phyloP scores from a whole-genome alignment of 1,284 basidiomycete species.

The Meira miltonrushii region DNA sequence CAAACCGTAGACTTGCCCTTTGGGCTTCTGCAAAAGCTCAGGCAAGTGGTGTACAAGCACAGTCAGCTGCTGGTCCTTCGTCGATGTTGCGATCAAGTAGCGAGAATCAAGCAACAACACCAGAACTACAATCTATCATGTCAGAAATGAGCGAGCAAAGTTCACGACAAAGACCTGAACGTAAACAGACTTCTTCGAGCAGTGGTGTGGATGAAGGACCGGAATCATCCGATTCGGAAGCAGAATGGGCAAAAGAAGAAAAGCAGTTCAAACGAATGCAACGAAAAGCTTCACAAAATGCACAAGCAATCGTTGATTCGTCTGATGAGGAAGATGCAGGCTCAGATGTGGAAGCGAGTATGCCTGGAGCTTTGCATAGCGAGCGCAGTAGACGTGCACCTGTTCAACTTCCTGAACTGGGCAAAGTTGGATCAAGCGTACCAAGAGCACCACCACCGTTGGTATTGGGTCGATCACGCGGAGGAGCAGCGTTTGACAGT shows the following conservation, averaged over 20 bases:
- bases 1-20: neutral
- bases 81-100: neutral
- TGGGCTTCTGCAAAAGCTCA: neutral
- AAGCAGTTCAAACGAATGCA: constrained; percentile 5
- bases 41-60: no score
- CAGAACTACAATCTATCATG: neutral
- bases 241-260: constrained; percentile 11
- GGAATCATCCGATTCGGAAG: constrained; percentile 7
- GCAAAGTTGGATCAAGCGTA: constrained; percentile 1
- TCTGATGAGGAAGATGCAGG: constrained; percentile 10
- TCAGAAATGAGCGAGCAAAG: neutral
- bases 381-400: no score
- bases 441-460: constrained; percentile 10
- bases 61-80: neutral
- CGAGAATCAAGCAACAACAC: neutral
- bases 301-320: neutral
- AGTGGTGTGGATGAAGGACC: neutral
- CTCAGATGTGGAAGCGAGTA: neutral
- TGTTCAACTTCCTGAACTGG: constrained; percentile 9
- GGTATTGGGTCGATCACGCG: constrained; percentile 10
- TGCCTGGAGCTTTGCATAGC: neutral
- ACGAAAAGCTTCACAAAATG: neutral
- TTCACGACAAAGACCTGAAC: no score
- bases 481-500: neutral
- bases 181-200: neutral